These are phyloP conservation scores for Hypoxylon subgilvum DNA, from an alignment of 495 filamentous ascomycete species.

Conservation along the genomic window DNA sequence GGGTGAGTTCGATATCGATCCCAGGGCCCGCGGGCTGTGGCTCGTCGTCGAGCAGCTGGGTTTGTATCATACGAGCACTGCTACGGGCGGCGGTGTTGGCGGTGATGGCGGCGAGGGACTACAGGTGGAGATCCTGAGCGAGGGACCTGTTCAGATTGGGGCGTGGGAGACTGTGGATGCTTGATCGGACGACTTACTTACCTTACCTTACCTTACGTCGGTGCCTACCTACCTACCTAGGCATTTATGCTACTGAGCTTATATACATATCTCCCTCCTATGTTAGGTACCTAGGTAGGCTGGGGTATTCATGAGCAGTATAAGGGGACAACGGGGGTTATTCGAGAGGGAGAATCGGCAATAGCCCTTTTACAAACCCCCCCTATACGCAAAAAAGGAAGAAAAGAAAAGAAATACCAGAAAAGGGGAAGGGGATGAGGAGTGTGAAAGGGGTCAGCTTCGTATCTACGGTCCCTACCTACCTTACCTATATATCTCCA, in stretches of 20 bases:
- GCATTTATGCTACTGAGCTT: neutral
- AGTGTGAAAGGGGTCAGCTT: too few species aligned
- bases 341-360: too few species aligned
- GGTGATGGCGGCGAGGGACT: constrained; percentile 64
- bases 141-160: constrained; percentile 67
- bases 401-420: neutral
- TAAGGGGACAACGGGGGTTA: too few species aligned
- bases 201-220: too few species aligned
- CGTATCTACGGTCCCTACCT: too few species aligned
- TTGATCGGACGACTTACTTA: too few species aligned
- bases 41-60: constrained; percentile 80
- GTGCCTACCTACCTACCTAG: neutral
- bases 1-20: constrained; percentile 72
- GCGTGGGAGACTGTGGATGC: constrained; percentile 55
- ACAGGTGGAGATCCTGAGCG: constrained; percentile 71
- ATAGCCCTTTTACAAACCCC: too few species aligned
- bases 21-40: constrained; percentile 66
- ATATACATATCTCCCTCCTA: too few species aligned
- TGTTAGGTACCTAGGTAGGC: too few species aligned
- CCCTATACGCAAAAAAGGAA: too few species aligned
- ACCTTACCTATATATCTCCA: neutral
- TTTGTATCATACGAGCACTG: neutral
- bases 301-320: too few species aligned
- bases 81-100: constrained; percentile 40
- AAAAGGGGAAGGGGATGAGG: neutral